Percentiles rank a stretch among this genome's conserved stretches.
These are phyloP conservation scores for Dictyostelium discoideum DNA, from an alignment of 78 protist genomes.

Conservation along the genomic window DNA sequence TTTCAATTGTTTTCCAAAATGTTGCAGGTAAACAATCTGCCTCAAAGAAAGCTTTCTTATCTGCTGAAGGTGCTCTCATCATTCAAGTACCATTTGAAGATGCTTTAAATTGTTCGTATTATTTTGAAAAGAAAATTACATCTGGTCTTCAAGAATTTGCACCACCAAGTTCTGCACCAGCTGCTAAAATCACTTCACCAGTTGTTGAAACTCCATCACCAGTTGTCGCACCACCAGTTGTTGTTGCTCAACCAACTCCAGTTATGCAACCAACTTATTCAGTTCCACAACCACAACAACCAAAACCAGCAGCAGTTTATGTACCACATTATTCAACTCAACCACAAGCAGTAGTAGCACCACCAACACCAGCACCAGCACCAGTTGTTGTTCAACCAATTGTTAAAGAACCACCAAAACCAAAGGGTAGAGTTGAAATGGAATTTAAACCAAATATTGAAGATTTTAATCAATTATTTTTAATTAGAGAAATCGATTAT, in stretches of 20 bases:
- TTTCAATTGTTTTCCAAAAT: constrained; percentile 62
- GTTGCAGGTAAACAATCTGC: constrained; percentile 52
- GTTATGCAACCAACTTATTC: neutral
- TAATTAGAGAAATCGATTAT: constrained; percentile 44
- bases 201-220: neutral
- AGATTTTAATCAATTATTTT: constrained; percentile 11
- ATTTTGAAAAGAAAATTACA: constrained; percentile 70
- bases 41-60: constrained; percentile 2
- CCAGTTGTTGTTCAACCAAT: constrained; percentile 20
- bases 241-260: neutral
- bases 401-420: constrained; percentile 39
- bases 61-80: constrained; percentile 45
- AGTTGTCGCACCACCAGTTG: neutral
- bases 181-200: neutral
- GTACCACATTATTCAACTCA: constrained; percentile 16
- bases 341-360: neutral
- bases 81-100: constrained; percentile 56
- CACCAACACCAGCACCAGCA: constrained; percentile 11
- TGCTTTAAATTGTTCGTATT: constrained; percentile 64
- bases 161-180: constrained; percentile 40
- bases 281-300: constrained; percentile 7
- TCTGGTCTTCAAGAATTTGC: constrained; percentile 48
- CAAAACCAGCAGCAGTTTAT: constrained; percentile 10
- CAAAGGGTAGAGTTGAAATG: constrained; percentile 71
- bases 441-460: constrained; percentile 31